Evolutionary conservation across 192 early-diverging fungal genomes (phyloP).

Genomic region (Backusella westeae): DNA sequence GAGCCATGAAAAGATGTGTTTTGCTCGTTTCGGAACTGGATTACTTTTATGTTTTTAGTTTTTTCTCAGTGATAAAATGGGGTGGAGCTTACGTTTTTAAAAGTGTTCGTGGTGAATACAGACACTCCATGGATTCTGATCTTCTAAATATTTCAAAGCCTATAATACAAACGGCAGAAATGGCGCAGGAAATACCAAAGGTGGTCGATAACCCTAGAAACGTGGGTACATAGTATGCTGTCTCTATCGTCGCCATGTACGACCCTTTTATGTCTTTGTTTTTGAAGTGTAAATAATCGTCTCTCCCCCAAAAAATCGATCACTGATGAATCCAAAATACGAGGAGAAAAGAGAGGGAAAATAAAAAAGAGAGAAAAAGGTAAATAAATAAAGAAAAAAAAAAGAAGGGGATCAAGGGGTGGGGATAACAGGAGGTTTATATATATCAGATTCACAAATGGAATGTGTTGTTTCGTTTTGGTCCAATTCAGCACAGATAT

Average conservation of each 20-base stretch:
- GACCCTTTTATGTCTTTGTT: not conserved
- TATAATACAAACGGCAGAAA: conserved; percentile 43
- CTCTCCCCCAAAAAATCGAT: not conserved
- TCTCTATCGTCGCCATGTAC: conserved; percentile 44
- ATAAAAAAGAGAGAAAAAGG: not conserved
- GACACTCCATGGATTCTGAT: conserved; percentile 46
- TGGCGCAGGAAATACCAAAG: conserved; percentile 47
- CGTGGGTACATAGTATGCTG: conserved; percentile 42
- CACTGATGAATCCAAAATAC: not conserved
- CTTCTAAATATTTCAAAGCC: conserved; percentile 51
- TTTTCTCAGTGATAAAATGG: no score
- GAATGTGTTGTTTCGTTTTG: conserved; percentile 6
- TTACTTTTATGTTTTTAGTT: conserved; percentile 28
- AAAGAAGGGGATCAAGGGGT: not conserved
- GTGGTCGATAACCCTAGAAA: conserved; percentile 51
- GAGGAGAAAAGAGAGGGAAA: not conserved
- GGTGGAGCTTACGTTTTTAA: conserved; percentile 17
- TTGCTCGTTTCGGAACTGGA: conserved; percentile 45
- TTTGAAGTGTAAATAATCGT: not conserved
- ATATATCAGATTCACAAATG: conserved; percentile 1
- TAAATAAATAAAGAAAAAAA: not conserved
- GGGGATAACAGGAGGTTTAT: not conserved
- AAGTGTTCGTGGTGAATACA: conserved; percentile 46
- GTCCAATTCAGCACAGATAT: not conserved
- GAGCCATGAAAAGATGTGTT: conserved; percentile 50